Base-by-base conservation (phyloP, 768 basidiomycete genomes). In the Lentinula edodes region DNA sequence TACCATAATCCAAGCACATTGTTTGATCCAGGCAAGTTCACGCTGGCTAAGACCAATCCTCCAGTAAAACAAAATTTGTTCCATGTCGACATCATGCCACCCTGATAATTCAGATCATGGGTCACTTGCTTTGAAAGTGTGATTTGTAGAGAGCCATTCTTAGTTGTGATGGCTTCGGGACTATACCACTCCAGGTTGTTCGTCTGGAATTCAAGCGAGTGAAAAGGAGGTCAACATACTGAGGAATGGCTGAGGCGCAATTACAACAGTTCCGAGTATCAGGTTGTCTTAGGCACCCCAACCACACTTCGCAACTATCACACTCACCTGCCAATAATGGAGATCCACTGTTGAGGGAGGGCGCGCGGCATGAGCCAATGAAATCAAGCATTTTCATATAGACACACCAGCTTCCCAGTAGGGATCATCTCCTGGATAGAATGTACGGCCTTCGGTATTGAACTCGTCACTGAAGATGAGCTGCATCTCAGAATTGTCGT, bases 401-500 rank as follows among this genome's bases (percentile, higher is more conserved):
- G 28, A 57, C 46, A 41, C 20, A 62, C 68, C 80, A 0, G 75
- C 77, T 58, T 78, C 76, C 77, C 77, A 88, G 66, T 82, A 87
- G 2, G 86, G 86, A 70, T 86, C 86, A 62, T 86, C 85, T 2
- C 85, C 90, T 3, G 85, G 80, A 71, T 85, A 87, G 69, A 90
- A 90, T 6, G 83, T 77, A 10, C 89, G 76, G 0, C 90, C 91
- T 2, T 89, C 88, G 23, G 69, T 70, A 62, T 93, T 84, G 71
- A 94, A 94, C 75, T 93, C 92, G 69, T 94, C 91, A 1, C 85
- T 87, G 72, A 91, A 94, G 16, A 91, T 84, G 58, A 90, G 75
- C 69, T 68, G 70, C 69, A 74, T 78, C 71, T 39, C 34, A 35
- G 62, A 52, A 3, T 52, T 39, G 36, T 73, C 71, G 8, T 72